Base-by-base conservation (phyloP, 192 early-diverging fungal genomes). In the Backusella parvicylindrica region DNA sequence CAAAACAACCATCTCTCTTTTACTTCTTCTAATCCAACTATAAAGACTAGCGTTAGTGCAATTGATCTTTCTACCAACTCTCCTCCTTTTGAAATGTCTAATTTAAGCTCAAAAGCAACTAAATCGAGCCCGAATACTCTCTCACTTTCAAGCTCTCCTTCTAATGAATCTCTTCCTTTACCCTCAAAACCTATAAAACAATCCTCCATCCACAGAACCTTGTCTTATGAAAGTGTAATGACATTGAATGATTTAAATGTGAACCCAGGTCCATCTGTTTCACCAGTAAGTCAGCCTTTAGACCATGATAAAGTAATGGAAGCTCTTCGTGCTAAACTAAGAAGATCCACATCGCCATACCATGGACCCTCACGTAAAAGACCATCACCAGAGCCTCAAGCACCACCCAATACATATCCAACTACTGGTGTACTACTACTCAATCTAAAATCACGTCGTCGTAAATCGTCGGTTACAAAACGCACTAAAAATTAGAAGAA, bases 141-240 rank as follows among this genome's bases (percentile, higher is more conserved):
- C 13, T 60, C 53, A 28, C 53, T 60, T 26, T 60, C 53, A 12
- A 60, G 53, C 23, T 60, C 53, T 12, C 53, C 53, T 3, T 60
- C 53, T 13, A 60, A 60, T 28, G 53, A 60, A 28, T 60, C 23
- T 23, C 53, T 60, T 28, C 53, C 23, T 60, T 60, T 60, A 60
- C 53, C 53, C 12, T 60, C 53, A 60, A 60, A 60, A 60, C 53
- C 53, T 60, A 60, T 60, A 28, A 60, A 60, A 28, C 53, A 60
- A 60, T 60, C 53, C 3, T 60, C 53, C 7, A 68, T 68, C 11
- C n/a, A 68, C n/a, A 35, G 66, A 38, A 68, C 66, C 3, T 37
- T 68, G 5, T 68, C 66, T 28, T 68, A 68, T 68, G 66, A 68
- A 68, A 68, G 66, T 68, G 33, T 68, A 38, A 68, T 68, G 66